These are phyloP conservation scores for Penicillium flavigenum DNA, from an alignment of 495 filamentous ascomycete species.

Conservation along the genomic window DNA sequence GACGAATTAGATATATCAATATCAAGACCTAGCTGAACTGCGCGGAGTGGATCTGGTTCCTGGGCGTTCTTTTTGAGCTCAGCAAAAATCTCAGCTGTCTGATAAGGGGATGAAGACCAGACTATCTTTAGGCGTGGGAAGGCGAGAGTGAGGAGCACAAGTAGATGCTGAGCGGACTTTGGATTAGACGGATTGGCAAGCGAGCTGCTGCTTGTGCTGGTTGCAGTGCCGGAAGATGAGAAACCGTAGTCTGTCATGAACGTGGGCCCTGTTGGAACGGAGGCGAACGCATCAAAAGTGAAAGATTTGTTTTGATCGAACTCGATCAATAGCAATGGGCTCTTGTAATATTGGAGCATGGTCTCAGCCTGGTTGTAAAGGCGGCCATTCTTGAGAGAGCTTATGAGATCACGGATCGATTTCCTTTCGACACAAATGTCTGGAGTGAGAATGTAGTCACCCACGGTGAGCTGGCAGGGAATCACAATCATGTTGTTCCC, in stretches of 20 bases:
- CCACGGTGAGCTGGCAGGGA: slow-evolving; percentile 93
- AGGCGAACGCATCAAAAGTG: slow-evolving; percentile 87
- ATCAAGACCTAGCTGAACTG: slow-evolving; percentile 79
- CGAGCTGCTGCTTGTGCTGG: slow-evolving; percentile 50
- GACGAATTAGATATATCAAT: slow-evolving; percentile 51
- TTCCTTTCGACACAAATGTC: slow-evolving; percentile 93
- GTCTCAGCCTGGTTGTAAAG: slow-evolving; percentile 90
- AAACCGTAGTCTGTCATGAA: slow-evolving; percentile 61
- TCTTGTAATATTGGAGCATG: slow-evolving; percentile 91
- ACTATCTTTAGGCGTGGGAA: slow-evolving; percentile 89
- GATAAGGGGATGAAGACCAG: slow-evolving; percentile 90
- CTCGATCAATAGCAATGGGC: slow-evolving; percentile 89
- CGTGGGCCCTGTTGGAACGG: slow-evolving; percentile 34
- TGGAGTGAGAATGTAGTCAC: slow-evolving; percentile 91
- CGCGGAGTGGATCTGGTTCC: slow-evolving; percentile 87
- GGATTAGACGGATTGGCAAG: slow-evolving; percentile 47
- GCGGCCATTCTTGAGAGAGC: slow-evolving; percentile 85
- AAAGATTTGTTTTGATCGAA: slow-evolving; percentile 98
- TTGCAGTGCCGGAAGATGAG: slow-evolving; percentile 57
- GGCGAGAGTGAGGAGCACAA: slow-evolving; percentile 88
- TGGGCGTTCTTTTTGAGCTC: slow-evolving; percentile 83
- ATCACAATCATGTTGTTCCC: slow-evolving; percentile 81
- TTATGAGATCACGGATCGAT: slow-evolving; percentile 84
- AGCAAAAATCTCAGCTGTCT: slow-evolving; percentile 95
- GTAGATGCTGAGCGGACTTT: slow-evolving; percentile 82